Evolutionary conservation across 73 alveolate genomes (phyloP), one percentile per base, ranked within the genome.

Genomic region (Loxodes magnus): DNA sequence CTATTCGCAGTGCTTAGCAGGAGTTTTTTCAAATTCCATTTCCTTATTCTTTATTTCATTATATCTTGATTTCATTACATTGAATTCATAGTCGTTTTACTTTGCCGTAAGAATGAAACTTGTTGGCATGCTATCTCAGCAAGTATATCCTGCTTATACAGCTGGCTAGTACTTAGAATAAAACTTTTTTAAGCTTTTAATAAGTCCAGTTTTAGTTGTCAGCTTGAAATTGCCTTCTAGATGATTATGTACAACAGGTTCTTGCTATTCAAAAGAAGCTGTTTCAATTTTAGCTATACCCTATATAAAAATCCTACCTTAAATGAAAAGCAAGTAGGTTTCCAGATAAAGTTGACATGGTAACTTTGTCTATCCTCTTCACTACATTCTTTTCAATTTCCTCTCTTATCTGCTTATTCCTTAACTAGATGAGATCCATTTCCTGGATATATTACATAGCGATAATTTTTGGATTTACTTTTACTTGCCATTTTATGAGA

Each of bases 1-100:
- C 54, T 75, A 76, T 0, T 76, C 85, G 37, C 93, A 81, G 39
- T 85, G 94, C 70, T 75, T 71, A 23, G 60, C 57, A 10, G 94
- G 92, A 12, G 84, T 66, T 27, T 77, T 74, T 48, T 43, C 51
- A 23, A 33, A 35, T 26, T 54, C 19, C 22, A 14, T 50, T 27
- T 68, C 66, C 36, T 67, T 71, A 57, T 87, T 75, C 21, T 38
- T 39, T 5, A 70, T 28, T 51, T 75, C 82, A 10, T 63, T 60
- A 41, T 58, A 70, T 9, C 74, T 55, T 37, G 44, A 26, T 53
- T 23, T 20, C n/a, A 75, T 48, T 15, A 38, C 33, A 19, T 43
- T 20, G 34, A 46, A 34, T 46, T 69, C 74, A 15, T 34, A 53
- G 67, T 61, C 77, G 24, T 75, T 77, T 21, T 26, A 30, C 10